Base-by-base conservation (phyloP, 2,329 filamentous ascomycete species). In the Lecanicillium sp. region DNA sequence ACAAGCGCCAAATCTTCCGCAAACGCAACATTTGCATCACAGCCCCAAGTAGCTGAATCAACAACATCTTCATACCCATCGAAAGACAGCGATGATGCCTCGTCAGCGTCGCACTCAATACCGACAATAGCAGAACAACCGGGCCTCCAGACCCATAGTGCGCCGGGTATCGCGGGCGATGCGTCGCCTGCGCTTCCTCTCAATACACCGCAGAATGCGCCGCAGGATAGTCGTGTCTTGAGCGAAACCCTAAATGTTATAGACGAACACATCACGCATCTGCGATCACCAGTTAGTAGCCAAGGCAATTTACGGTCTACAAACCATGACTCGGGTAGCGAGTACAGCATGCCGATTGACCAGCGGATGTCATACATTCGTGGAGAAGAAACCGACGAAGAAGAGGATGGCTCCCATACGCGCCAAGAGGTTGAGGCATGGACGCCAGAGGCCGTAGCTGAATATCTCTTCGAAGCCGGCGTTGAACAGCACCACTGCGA, bases 221-320 rank as follows among this genome's bases (percentile, higher is more conserved):
- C 40, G 34, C 37, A 46, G n/a, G 66, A 75, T 37, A 73, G 64
- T 54, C 83, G 85, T 9, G 89, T 95, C 35, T 83, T 96, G 68
- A 88, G 89, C 56, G 89, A 96, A 58, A 95, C 90, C 1, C 65
- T 96, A 37, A 95, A 88, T 53, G 90, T 96, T 42, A 96, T 96
- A 52, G 83, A 96, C 58, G 90, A 96, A 62, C 90, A 95, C 56
- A 95, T 96, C 50, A 95, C 87, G 30, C 85, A 95, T 57, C 75
- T 96, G 46, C 68, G 74, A 44, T 73, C 72, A 14, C 64, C 73
- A 6, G 64, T 68, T 44, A 72, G 66, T 44, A 73, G 75, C 18
- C 60, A 57, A 25, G 51, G 45, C 22, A 43, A 43, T 58, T 17
- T 80, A 46, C 65, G 75, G 47, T 52, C 70, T 40, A 61, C 64